These are phyloP conservation scores for Talaromyces islandicus DNA, from an alignment of 2,329 filamentous ascomycete species.

Conservation along the genomic window DNA sequence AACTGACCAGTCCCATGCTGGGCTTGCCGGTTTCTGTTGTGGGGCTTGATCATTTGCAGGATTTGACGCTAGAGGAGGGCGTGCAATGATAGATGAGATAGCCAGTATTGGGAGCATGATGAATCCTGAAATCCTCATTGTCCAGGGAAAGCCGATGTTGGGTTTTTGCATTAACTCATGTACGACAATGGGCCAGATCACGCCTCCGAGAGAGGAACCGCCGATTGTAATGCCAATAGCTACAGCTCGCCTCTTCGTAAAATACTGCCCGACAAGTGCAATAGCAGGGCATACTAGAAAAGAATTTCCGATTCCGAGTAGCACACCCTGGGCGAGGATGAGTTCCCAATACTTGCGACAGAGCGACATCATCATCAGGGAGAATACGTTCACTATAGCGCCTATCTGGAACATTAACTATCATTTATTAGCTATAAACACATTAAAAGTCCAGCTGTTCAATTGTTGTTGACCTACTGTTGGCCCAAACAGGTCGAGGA, in stretches of 20 bases:
- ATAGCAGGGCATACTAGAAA: constrained; percentile 25
- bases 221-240: constrained; percentile 28
- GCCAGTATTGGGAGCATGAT: constrained; percentile 33
- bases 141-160: constrained; percentile 29
- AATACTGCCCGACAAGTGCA: constrained; percentile 23
- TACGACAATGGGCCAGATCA: constrained; percentile 31
- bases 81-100: constrained; percentile 21
- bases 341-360: constrained; percentile 34
- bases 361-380: constrained; percentile 33
- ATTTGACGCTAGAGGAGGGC: constrained; percentile 1
- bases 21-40: constrained; percentile 3
- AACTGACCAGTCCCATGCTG: constrained; percentile 15
- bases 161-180: constrained; percentile 21
- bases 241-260: constrained; percentile 22
- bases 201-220: constrained; percentile 30
- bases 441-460: not conserved
- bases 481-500: constrained; percentile 28
- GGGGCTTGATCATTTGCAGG: not conserved
- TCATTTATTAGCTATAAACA: not conserved
- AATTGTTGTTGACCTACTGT: constrained; percentile 13
- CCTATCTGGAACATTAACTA: constrained; percentile 24
- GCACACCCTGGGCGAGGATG: constrained; percentile 32
- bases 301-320: constrained; percentile 26
- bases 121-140: constrained; percentile 34
- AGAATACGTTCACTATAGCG: constrained; percentile 22